Evolutionary conservation across 2,329 filamentous ascomycete genomes (phyloP).

Genomic region (Aspergillus sp.): DNA sequence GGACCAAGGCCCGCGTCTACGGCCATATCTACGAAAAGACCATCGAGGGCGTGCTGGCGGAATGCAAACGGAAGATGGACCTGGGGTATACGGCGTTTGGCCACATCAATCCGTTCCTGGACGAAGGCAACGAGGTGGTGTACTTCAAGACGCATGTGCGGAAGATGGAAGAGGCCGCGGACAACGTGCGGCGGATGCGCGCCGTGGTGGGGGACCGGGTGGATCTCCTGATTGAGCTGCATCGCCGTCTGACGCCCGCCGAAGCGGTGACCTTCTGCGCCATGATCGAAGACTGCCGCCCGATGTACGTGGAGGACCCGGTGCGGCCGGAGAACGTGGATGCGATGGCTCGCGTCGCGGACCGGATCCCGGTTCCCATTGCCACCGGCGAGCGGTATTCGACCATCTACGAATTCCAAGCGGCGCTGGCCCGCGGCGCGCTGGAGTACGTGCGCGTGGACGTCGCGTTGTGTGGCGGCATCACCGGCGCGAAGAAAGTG

Average conservation of each 20-base stretch:
- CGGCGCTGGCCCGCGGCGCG: conserved; percentile 65
- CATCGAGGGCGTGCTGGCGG: background rate
- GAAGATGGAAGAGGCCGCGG: background rate
- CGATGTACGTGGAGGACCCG: background rate
- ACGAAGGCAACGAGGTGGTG: background rate
- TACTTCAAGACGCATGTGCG: background rate
- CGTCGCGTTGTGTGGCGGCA: conserved; percentile 68
- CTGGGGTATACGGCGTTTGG: conserved; percentile 21
- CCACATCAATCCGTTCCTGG: background rate
- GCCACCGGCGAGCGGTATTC: conserved; percentile 72
- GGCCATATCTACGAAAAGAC: background rate
- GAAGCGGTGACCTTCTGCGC: conserved; percentile 2
- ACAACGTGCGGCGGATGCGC: background rate
- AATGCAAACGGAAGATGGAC: background rate
- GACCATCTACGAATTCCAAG: conserved; percentile 70
- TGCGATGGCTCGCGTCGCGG: background rate
- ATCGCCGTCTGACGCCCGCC: background rate
- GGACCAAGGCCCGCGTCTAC: background rate
- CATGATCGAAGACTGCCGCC: background rate
- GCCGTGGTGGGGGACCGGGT: background rate
- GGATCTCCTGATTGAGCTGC: background rate
- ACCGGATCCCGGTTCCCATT: conserved; percentile 54
- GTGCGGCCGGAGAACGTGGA: background rate
- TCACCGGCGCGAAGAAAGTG: conserved; percentile 68
- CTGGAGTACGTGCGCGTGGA: conserved; percentile 74